Percentiles rank a stretch among this genome's conserved stretches.
These are phyloP conservation scores for Liriodendron chinense DNA, from an alignment of 164 flowering plant genomes.

Conservation along the genomic window DNA sequence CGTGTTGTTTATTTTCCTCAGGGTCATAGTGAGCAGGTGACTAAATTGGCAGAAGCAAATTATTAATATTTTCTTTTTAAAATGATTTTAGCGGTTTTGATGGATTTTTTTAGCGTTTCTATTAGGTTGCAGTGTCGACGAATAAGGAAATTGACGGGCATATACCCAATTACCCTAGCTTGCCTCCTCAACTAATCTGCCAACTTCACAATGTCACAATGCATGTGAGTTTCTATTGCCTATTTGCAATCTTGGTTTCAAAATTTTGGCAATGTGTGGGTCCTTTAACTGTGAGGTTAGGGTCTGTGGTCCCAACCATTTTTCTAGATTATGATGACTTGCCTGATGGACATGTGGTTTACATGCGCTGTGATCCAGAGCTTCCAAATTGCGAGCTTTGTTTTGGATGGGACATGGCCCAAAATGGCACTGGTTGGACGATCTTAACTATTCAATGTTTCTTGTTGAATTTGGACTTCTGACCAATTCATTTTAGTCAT, in stretches of 20 bases:
- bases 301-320: neutral
- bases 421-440: neutral
- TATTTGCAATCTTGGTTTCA: neutral
- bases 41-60: neutral
- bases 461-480: neutral
- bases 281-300: neutral
- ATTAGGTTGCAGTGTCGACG: slow-evolving; percentile 76
- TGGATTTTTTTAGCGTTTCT: neutral
- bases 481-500: too few relatives aligned
- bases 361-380: neutral
- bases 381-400: neutral
- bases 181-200: slow-evolving; percentile 79
- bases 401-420: neutral
- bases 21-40: slow-evolving; percentile 92
- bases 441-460: neutral
- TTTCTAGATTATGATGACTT: neutral
- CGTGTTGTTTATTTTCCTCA: slow-evolving; percentile 87
- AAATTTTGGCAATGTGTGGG: neutral
- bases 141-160: slow-evolving; percentile 78
- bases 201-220: slow-evolving; percentile 85
- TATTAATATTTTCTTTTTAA: neutral
- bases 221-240: slow-evolving; percentile 59
- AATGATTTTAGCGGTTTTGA: neutral
- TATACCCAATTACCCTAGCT: slow-evolving; percentile 79
- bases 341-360: neutral